Percentiles rank a stretch among this genome's conserved stretches.
Conservation (phyloP, 1,284 basidiomycete species). For the Ceratobasidium papillatum region DNA sequence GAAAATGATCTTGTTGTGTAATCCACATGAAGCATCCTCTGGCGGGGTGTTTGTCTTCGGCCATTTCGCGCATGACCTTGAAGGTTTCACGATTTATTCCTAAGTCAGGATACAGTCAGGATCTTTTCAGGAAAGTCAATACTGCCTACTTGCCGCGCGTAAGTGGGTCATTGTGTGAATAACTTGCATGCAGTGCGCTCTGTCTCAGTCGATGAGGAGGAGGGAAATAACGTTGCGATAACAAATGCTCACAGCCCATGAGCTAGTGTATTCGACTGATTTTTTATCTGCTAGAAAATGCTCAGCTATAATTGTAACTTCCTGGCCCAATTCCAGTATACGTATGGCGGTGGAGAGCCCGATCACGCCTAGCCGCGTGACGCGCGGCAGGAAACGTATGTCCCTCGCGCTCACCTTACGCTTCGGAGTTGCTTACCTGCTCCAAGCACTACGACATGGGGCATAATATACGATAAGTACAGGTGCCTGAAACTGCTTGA, state of each 20-base stretch:
- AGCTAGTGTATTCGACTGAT: conserved; percentile 72
- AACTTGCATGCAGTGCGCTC: conserved; percentile 77
- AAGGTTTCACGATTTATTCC: conserved; percentile 60
- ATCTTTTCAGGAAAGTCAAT: neutral
- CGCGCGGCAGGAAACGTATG: neutral
- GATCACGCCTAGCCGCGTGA: conserved; percentile 65
- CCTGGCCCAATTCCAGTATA: conserved; percentile 66
- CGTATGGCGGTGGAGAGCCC: conserved; percentile 75
- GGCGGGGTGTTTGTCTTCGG: conserved; percentile 61
- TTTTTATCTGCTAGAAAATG: conserved; percentile 71
- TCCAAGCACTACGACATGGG: neutral
- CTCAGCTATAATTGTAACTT: conserved; percentile 74
- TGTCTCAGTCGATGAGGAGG: conserved; percentile 46
- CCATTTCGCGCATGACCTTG: conserved; percentile 74
- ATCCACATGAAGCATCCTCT: conserved; percentile 69
- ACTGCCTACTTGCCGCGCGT: conserved; percentile 51
- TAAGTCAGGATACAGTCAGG: too few species aligned
- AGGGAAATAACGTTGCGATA: too few species aligned
- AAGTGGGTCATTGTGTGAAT: too few species aligned
- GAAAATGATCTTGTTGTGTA: conserved; percentile 69
- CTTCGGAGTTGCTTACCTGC: neutral
- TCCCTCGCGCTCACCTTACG: neutral
- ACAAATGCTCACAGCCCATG: conserved; percentile 71
- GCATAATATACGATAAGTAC: too few species aligned
- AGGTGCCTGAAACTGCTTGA: too few species aligned